phyloP scores from a whole-genome alignment of 2,329 filamentous ascomycete genomes.

The Bipolaris gigantea region DNA sequence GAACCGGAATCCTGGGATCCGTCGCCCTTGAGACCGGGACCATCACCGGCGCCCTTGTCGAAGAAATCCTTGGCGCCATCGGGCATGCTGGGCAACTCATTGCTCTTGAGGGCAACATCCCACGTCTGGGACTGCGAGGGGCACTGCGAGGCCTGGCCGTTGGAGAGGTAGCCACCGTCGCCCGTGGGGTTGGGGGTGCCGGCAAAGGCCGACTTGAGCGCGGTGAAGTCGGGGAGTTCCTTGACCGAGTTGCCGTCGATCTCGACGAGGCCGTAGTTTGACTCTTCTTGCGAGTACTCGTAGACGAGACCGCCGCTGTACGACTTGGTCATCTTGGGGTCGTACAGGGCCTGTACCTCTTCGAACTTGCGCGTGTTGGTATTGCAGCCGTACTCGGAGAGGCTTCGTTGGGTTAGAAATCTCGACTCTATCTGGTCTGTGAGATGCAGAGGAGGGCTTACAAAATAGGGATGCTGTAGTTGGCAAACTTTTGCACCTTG shows the following conservation, averaged over 20 bases:
- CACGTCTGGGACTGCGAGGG: slow-evolving; percentile 58
- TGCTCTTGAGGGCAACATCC: slow-evolving; percentile 53
- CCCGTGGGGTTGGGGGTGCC: slow-evolving; percentile 56
- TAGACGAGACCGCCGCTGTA: slow-evolving; percentile 97
- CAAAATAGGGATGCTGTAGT: slow-evolving; percentile 88
- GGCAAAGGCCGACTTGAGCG: slow-evolving; percentile 55
- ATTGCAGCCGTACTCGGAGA: slow-evolving; percentile 93
- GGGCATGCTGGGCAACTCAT: slow-evolving; percentile 61
- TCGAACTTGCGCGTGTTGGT: slow-evolving; percentile 79
- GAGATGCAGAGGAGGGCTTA: slow-evolving; percentile 26
- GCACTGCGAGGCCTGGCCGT: slow-evolving; percentile 57
- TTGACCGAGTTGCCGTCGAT: slow-evolving; percentile 60
- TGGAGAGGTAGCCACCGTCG: slow-evolving; percentile 62
- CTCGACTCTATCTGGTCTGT: background rate
- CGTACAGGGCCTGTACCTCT: slow-evolving; percentile 80
- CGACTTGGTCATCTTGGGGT: slow-evolving; percentile 76
- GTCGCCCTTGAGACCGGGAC: slow-evolving; percentile 57
- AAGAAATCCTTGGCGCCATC: slow-evolving; percentile 59
- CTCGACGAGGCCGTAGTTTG: slow-evolving; percentile 74
- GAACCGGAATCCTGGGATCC: slow-evolving; percentile 61
- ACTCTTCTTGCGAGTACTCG: slow-evolving; percentile 76
- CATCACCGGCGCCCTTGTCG: slow-evolving; percentile 60
- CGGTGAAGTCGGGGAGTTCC: slow-evolving; percentile 65
- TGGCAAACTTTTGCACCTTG: slow-evolving; percentile 84
- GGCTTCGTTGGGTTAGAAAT: slow-evolving; percentile 46